Conservation (phyloP, 208 protist genomes). For the Angomonas ambiguus region DNA sequence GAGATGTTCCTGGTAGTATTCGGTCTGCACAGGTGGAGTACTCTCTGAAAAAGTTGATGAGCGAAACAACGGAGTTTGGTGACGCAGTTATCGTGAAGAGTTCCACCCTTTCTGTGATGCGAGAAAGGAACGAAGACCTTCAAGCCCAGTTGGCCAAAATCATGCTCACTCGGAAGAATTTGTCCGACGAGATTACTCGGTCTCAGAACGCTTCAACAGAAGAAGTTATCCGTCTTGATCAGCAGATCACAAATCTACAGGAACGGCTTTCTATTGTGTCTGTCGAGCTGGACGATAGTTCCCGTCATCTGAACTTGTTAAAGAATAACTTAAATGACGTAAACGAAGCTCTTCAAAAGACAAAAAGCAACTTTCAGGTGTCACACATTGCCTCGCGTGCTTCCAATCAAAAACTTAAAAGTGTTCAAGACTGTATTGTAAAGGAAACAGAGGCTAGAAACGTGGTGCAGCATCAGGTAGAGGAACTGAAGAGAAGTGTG, state of each 20-base stretch:
- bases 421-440: constrained; percentile 27
- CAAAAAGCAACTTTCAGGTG: constrained; percentile 44
- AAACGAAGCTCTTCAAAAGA: constrained; percentile 40
- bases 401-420: constrained; percentile 36
- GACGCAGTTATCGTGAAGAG: constrained; percentile 39
- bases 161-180: constrained; percentile 30
- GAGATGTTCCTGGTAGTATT: constrained; percentile 37
- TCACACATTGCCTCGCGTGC: constrained; percentile 31
- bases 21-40: constrained; percentile 55
- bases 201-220: constrained; percentile 34
- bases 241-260: constrained; percentile 46
- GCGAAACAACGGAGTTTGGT: constrained; percentile 35
- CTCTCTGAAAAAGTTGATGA: constrained; percentile 55
- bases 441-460: constrained; percentile 36
- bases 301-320: constrained; percentile 40
- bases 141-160: constrained; percentile 46
- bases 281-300: constrained; percentile 46
- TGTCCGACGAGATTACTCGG: constrained; percentile 39
- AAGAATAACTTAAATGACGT: constrained; percentile 39
- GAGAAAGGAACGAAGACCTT: constrained; percentile 50
- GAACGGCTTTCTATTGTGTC: constrained; percentile 30
- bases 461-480: constrained; percentile 47
- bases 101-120: constrained; percentile 28
- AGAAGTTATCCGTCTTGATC: constrained; percentile 57
- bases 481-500: constrained; percentile 37